Conservation (phyloP, 805 yeast genomes). For the Clavispora fructus region DNA sequence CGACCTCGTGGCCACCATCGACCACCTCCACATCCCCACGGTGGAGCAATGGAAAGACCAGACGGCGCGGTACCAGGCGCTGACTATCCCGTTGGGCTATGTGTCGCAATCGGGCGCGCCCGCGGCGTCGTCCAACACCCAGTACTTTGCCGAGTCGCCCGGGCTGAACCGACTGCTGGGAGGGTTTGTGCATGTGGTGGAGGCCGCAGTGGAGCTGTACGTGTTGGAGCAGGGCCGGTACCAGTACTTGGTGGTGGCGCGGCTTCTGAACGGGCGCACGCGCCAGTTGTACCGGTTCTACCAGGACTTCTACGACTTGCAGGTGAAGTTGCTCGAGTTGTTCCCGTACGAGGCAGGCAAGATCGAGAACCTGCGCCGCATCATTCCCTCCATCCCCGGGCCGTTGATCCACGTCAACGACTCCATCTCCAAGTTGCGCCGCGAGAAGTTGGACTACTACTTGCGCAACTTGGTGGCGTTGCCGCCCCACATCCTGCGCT, state of each 20-base stretch:
- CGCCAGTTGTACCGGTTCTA: constrained; percentile 81
- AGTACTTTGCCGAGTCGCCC: constrained; percentile 26
- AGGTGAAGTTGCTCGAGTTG: constrained; percentile 70
- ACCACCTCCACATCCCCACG: constrained; percentile 70
- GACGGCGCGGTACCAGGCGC: constrained; percentile 89
- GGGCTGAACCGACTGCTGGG: constrained; percentile 28
- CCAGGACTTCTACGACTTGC: constrained; percentile 94
- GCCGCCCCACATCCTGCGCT: constrained; percentile 72
- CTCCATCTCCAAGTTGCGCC: constrained; percentile 47
- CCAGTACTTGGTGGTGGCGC: constrained; percentile 75
- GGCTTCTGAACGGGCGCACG: constrained; percentile 59
- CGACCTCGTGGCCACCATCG: constrained; percentile 47
- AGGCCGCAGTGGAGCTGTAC: constrained; percentile 74
- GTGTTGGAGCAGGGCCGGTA: constrained; percentile 80
- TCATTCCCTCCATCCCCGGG: constrained; percentile 92
- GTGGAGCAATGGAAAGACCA: constrained; percentile 94
- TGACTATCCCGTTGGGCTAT: constrained; percentile 67
- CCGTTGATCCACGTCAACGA: constrained; percentile 91
- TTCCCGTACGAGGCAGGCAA: constrained; percentile 94
- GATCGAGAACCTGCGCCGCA: constrained; percentile 67
- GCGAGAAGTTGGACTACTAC: constrained; percentile 51
- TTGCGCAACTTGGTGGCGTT: constrained; percentile 55
- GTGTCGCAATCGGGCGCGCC: constrained; percentile 27
- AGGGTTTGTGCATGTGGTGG: constrained; percentile 36
- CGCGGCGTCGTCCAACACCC: constrained; percentile 31